Base-by-base conservation (phyloP, 495 filamentous ascomycete species). In the Penicillium diatomitis region DNA sequence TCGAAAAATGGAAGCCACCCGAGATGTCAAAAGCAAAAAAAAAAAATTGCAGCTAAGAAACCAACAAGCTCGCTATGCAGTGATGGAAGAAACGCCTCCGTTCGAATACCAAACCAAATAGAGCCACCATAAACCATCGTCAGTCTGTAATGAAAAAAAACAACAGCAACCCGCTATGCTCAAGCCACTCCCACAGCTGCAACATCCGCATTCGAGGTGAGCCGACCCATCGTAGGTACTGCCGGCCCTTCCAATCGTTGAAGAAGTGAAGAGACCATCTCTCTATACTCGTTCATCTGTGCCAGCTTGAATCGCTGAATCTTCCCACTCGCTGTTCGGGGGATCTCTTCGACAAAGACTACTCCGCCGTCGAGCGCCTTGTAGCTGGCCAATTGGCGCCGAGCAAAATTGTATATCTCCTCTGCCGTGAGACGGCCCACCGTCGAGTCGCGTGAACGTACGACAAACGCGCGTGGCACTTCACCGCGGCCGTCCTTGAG, bases 321-420 rank as follows among this genome's bases (percentile, higher is more conserved):
- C 68, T 95, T 95, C 45, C 88, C 88, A 48, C 80, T 81, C 8
- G 81, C 76, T 47, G 84, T 89, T 58, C 85, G 87, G 3, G 88
- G 88, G 54, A 94, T 82, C 2, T 70, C 76, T 51, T 86, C 80
- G n/a, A 83, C 67, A 55, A 90, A 88, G 40, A 80, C 70, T 1
- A 91, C 77, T 4, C 87, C 86, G 7, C 83, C 83, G 37, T 79
- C 80, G 3, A 89, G 66, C 43, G 78, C 72, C 63, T 92, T 92
- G 67, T 85, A 83, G 48, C 68, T 70, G 6, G 79, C 73, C 29
- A 85, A 72, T 43, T 80, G 78, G 12, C 66, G 62, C 53, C 81
- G 72, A 47, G 86, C 69, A 66, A 76, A 86, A 39, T 68, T 67
- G 45, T 80, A 82, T 10, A 88, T 74, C 34, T 85, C 77, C 38